Evolutionary conservation across 1,139 yeast species (phyloP).

Genomic region (Arxiozyma heterogenica): DNA sequence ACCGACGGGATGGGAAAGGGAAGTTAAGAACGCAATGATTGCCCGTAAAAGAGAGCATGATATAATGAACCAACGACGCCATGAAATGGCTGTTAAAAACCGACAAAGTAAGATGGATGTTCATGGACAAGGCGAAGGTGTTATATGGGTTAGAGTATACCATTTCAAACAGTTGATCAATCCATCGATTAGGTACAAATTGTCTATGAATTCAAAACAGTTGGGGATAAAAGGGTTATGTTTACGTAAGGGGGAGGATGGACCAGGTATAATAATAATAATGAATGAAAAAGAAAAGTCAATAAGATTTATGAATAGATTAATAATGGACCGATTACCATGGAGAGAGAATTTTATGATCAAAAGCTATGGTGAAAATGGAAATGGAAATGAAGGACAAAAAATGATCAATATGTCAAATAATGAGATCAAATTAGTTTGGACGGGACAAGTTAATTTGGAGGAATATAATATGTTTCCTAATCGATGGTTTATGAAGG

Average conservation of each 20-base stretch:
- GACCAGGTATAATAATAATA: conserved; percentile 55
- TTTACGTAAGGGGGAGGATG: conserved; percentile 34
- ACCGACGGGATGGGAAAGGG: conserved; percentile 77
- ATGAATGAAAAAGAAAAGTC: conserved; percentile 48
- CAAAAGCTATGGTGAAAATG: conserved; percentile 3
- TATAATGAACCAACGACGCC: conserved; percentile 49
- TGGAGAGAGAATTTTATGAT: conserved; percentile 50
- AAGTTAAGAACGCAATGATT: conserved; percentile 61
- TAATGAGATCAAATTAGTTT: conserved; percentile 49
- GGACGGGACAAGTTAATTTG: conserved; percentile 60
- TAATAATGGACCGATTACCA: conserved; percentile 53
- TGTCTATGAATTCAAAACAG: conserved; percentile 74
- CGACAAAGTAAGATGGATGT: background rate
- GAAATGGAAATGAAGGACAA: conserved; percentile 13
- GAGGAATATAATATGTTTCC: conserved; percentile 12
- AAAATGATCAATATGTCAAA: conserved; percentile 33
- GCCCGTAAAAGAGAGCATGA: conserved; percentile 56
- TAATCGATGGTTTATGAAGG: conserved; percentile 27
- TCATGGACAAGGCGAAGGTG: background rate
- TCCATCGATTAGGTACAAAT: conserved; percentile 61
- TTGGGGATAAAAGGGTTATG: conserved; percentile 53
- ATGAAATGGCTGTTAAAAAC: conserved; percentile 19
- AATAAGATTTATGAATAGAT: conserved; percentile 41
- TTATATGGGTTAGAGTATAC: conserved; percentile 40
- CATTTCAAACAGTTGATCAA: conserved; percentile 45